Base-by-base conservation (phyloP, 2,329 filamentous ascomycete species). In the Phialophora chinensis region DNA sequence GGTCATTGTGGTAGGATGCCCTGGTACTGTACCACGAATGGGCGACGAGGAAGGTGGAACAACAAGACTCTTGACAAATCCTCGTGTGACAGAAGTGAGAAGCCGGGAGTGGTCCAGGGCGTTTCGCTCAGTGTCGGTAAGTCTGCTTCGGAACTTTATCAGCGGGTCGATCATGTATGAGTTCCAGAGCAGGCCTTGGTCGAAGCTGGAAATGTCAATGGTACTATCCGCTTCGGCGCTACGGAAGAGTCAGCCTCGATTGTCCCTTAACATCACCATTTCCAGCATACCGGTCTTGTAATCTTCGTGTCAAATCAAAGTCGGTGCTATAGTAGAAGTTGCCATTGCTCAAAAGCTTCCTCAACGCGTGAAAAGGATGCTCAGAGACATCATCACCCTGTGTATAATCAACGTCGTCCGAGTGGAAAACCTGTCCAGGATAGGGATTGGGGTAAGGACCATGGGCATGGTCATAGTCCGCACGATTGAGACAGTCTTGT, bases 271-370 rank as follows among this genome's bases (percentile, higher is more conserved):
- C 33, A 56, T 33, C 29, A 53, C 38, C 33, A 61, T 63, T 62
- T 62, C 11, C 63, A 61, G 60, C 78, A 73, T 76, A 92, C 86
- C 94, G 88, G 75, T 97, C 91, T 78, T 99, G 95, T 69, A 98
- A 81, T 72, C 95, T 87, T 78, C 96, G 93, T 3, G 95, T 99
- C 57, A 99, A 83, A 76, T 99, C 94, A 77, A 99, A 99, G 78
- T 98, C 93, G n/a, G 92, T 92, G 76, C 93, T 97, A 81, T 97
- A 99, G 78, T 98, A 99, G 77, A 99, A 99, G 33, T 91, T 96
- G 29, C 94, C 93, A 77, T 96, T 93, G 75, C 92, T 90, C 63
- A 99, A 83, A 44, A 99, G 86, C 83, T 97, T 98, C 78, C 94
- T 93, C 66, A 99, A 79, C 54, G 95, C 91, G 73, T 92, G 83